These are phyloP conservation scores for Globisporangium apiculatum DNA, from an alignment of 352 stramenopile genomes.

Conservation along the genomic window DNA sequence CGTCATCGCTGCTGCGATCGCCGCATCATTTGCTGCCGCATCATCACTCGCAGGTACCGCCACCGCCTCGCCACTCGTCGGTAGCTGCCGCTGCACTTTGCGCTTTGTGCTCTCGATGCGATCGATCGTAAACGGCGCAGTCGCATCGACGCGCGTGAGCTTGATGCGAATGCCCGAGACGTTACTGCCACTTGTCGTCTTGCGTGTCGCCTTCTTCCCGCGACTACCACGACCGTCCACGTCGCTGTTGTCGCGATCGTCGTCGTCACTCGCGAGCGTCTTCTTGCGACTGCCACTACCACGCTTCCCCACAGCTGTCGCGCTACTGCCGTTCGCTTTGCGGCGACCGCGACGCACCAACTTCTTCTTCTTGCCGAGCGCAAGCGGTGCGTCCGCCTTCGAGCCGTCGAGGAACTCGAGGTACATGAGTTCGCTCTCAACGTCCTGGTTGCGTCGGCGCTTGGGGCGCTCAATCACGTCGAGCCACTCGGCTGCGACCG, in stretches of 20 bases:
- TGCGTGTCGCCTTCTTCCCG: constrained; percentile 25
- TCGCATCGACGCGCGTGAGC: constrained; percentile 16
- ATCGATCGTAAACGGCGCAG: constrained; percentile 23
- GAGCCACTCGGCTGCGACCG: constrained; percentile 72
- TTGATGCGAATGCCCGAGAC: constrained; percentile 36
- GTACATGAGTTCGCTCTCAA: constrained; percentile 83
- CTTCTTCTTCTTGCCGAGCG: constrained; percentile 21
- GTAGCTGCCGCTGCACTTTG: constrained; percentile 40
- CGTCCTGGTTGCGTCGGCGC: constrained; percentile 76
- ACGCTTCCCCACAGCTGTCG: neutral
- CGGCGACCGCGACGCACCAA: constrained; percentile 20
- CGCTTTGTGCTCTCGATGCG: constrained; percentile 32
- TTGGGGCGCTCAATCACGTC: constrained; percentile 86
- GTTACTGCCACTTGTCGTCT: constrained; percentile 1
- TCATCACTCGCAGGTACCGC: constrained; percentile 12
- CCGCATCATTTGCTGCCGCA: neutral
- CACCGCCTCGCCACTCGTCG: constrained; percentile 8
- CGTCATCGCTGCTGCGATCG: constrained; percentile 14
- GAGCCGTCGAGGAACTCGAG: constrained; percentile 74
- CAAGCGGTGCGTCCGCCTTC: constrained; percentile 32
- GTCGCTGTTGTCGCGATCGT: constrained; percentile 20
- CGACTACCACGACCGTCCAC: constrained; percentile 11
- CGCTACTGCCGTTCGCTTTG: constrained; percentile 30
- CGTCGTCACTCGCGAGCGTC: neutral
- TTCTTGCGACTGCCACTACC: neutral